These are phyloP conservation scores for Fusarium acutatum DNA, from an alignment of 2,329 filamentous ascomycete species.

Conservation along the genomic window DNA sequence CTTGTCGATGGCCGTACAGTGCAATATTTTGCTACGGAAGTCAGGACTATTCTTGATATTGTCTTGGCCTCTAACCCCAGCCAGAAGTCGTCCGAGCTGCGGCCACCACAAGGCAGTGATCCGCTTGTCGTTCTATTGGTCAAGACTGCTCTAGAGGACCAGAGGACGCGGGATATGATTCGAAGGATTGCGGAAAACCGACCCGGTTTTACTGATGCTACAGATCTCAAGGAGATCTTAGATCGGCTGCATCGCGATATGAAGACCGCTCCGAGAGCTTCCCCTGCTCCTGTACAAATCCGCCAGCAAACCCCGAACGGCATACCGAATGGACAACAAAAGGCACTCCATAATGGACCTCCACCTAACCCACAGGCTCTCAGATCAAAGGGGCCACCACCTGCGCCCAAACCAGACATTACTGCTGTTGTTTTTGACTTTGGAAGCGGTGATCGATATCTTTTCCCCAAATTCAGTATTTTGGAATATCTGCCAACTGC, in stretches of 20 bases:
- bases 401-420: slow-evolving; percentile 65
- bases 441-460: slow-evolving; percentile 76
- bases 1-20: slow-evolving; percentile 65
- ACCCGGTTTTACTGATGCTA: slow-evolving; percentile 61
- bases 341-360: slow-evolving; percentile 18
- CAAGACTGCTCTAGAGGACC: slow-evolving; percentile 64
- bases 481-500: slow-evolving; percentile 68
- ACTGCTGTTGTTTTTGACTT: slow-evolving; percentile 77
- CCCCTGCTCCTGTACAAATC: slow-evolving; percentile 42
- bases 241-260: slow-evolving; percentile 58
- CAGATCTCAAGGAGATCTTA: slow-evolving; percentile 62
- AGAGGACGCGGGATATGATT: slow-evolving; percentile 59
- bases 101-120: slow-evolving; percentile 63
- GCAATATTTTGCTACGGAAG: slow-evolving; percentile 68
- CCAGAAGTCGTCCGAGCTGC: slow-evolving; percentile 62
- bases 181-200: slow-evolving; percentile 62
- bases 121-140: slow-evolving; percentile 65
- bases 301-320: slow-evolving; percentile 45
- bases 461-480: slow-evolving; percentile 82
- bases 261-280: slow-evolving; percentile 46
- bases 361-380: slow-evolving; percentile 60
- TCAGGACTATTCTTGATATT: slow-evolving; percentile 65
- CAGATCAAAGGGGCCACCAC: slow-evolving; percentile 67
- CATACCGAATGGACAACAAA: slow-evolving; percentile 43
- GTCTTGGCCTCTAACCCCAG: slow-evolving; percentile 66